phyloP scores from a whole-genome alignment of 1,284 basidiomycete genomes.

The Veloboletus limbatus region DNA sequence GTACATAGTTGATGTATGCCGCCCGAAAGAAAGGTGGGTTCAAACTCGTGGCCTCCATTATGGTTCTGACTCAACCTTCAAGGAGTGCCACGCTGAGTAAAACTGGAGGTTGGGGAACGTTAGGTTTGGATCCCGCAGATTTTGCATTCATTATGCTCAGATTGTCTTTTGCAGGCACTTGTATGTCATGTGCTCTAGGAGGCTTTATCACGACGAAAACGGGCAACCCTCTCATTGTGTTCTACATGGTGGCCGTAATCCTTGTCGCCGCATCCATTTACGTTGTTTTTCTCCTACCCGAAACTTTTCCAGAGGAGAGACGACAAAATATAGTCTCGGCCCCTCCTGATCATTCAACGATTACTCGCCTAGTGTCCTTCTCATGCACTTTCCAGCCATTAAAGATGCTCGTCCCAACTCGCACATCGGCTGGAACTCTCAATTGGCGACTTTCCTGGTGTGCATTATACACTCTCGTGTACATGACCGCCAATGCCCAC shows the following conservation, averaged over 20 bases:
- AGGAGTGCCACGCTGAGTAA: conserved; percentile 33
- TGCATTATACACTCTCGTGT: conserved; percentile 26
- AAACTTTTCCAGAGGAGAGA: conserved; percentile 30
- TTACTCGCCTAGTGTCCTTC: conserved; percentile 1
- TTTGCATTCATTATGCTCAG: background rate
- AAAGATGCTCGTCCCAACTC: conserved; percentile 24
- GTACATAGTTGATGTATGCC: conserved; percentile 31
- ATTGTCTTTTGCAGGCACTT: conserved; percentile 19
- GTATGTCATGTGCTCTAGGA: conserved; percentile 29
- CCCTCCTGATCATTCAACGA: background rate
- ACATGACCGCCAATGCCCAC: conserved; percentile 21
- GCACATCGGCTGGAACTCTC: conserved; percentile 19
- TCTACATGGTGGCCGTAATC: conserved; percentile 19
- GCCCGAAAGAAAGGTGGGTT: conserved; percentile 28
- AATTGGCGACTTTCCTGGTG: conserved; percentile 34
- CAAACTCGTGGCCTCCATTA: background rate
- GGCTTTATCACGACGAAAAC: conserved; percentile 31
- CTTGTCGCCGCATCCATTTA: conserved; percentile 23
- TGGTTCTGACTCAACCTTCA: background rate
- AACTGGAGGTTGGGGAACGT: conserved; percentile 27
- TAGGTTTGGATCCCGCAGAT: conserved; percentile 18
- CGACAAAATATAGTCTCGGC: conserved; percentile 20
- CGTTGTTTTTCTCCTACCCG: conserved; percentile 27
- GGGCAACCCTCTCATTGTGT: conserved; percentile 28
- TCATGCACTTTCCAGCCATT: conserved; percentile 27